Base-by-base conservation (phyloP, 768 basidiomycete genomes). In the Russula emetica region DNA sequence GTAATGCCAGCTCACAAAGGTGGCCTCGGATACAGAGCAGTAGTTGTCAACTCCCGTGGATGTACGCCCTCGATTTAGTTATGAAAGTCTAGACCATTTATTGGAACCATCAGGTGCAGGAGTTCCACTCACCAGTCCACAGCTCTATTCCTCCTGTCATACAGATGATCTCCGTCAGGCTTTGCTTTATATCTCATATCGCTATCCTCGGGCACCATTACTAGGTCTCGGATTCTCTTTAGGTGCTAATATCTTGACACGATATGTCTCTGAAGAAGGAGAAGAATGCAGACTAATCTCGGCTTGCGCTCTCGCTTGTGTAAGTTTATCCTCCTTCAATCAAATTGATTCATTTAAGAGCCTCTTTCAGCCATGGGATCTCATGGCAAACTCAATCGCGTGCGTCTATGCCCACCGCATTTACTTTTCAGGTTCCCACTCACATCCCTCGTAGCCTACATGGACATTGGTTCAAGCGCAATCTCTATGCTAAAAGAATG, bases 171-270 rank as follows among this genome's bases (percentile, higher is more conserved):
- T 94, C 40, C 86, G 94, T 30, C 83, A 85, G 64, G 90, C 92
- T 1, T 72, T 97, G 55, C 79, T 88, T 69, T 88, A 90, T 75
- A 83, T 98, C 59, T 79, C 85, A 2, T 74, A 82, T 54, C 72
- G 74, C 64, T 95, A 87, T 69, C 95, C 96, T 2, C 76, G 80
- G 11, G 92, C 96, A 0, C 90, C 88, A 4, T 77, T 98, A 42
- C 75, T 96, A 20, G 96, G 91, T 16, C 75, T 97, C 11, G 93
- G 95, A 8, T 98, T 96, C 78, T 97, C 94, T 5, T 83, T 99
- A 42, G 97, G 96, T 49, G 90, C 94, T 49, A 93, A 92, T 72
- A 89, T 98, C 40, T 76, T 98, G 69, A 89, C 93, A 38, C 82
- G 92, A 66, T 97, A 97, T 74, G 76, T 95, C 56, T 93, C 89